These are phyloP conservation scores for Paraphaeosphaeria sporulosa DNA, from an alignment of 2,329 filamentous ascomycete genomes.

Conservation along the genomic window DNA sequence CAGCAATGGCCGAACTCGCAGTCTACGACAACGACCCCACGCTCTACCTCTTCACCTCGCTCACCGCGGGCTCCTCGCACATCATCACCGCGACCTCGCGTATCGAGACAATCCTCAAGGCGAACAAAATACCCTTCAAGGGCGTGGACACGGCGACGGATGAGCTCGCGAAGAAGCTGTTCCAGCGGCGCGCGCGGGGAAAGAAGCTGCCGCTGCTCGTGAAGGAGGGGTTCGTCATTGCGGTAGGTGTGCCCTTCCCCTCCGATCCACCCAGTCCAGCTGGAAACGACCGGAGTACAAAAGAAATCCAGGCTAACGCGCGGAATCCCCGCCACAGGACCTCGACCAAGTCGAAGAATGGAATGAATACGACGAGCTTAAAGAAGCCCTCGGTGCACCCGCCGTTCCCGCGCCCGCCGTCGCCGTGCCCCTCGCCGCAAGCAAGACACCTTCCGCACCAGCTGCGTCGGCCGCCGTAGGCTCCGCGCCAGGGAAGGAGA, in stretches of 20 bases:
- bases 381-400: slow-evolving; percentile 74
- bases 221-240: slow-evolving; percentile 84
- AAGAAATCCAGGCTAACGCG: slow-evolving; percentile 13
- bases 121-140: slow-evolving; percentile 93
- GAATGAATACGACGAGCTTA: slow-evolving; percentile 98
- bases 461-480: slow-evolving; percentile 21
- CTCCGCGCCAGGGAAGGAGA: slow-evolving; percentile 33
- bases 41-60: slow-evolving; percentile 94
- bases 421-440: slow-evolving; percentile 31
- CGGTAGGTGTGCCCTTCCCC: slow-evolving; percentile 66
- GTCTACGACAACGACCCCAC: slow-evolving; percentile 56
- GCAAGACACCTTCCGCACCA: slow-evolving; percentile 3
- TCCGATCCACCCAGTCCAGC: background rate
- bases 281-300: background rate
- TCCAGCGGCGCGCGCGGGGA: slow-evolving; percentile 83
- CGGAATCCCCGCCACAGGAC: slow-evolving; percentile 66
- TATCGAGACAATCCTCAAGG: slow-evolving; percentile 93
- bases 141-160: slow-evolving; percentile 91
- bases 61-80: slow-evolving; percentile 93
- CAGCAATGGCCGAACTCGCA: slow-evolving; percentile 50
- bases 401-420: slow-evolving; percentile 41
- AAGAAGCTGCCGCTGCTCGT: slow-evolving; percentile 89
- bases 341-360: slow-evolving; percentile 95
- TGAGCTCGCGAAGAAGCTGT: slow-evolving; percentile 85
- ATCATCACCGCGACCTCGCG: slow-evolving; percentile 96